Evolutionary conservation across 192 early-diverging fungal genomes (phyloP), one percentile per base, ranked within the genome.

Genomic region (Spizellomyces sp.): DNA sequence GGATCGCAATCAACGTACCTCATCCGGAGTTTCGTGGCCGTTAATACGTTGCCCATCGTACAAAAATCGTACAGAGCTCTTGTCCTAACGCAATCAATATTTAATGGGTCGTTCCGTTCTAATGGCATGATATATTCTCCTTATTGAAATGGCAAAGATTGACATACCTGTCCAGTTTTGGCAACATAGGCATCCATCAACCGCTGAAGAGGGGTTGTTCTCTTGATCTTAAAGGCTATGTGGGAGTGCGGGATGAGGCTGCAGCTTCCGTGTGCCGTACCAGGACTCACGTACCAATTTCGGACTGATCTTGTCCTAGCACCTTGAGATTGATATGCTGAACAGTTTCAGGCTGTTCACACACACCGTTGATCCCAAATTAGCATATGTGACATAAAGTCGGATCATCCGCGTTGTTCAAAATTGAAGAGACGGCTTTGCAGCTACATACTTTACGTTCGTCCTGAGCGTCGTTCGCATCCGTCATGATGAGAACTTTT

Each of bases 221-320:
- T 87, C 81, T 97, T 98, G 80, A 98, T 98, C 83, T 96, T 98
- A 84, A 98, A 98, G 88, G 95, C 94, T 93, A 36, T 21, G 36
- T 14, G 63, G 48, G 42, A 19, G 12, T 21, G 52, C 9, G 54
- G 15, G 42, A 14, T 9, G 54, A 45, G 44, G 5, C n/a, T 19
- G 15, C 43, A 55, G 48, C 43, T 17, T 56, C 10, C 43, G 22
- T 8, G 17, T 43, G 43, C 57, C 27, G 8, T 14, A 1, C 2
- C 55, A 15, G 17, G 10, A n/a, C 7, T 7, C 9, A 86, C 87
- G 80, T 91, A 96, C 95, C 77, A 84, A 84, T 79, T 70, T 84
- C 82, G 48, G 72, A 68, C 48, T 69, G 64, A 56, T 84, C 82
- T 6, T 64, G 80, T 69, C 91, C 91, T 61, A 93, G 87, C 7